Base-by-base conservation (phyloP, 2,329 filamentous ascomycete genomes). In the Plenodomus biglobosus region DNA sequence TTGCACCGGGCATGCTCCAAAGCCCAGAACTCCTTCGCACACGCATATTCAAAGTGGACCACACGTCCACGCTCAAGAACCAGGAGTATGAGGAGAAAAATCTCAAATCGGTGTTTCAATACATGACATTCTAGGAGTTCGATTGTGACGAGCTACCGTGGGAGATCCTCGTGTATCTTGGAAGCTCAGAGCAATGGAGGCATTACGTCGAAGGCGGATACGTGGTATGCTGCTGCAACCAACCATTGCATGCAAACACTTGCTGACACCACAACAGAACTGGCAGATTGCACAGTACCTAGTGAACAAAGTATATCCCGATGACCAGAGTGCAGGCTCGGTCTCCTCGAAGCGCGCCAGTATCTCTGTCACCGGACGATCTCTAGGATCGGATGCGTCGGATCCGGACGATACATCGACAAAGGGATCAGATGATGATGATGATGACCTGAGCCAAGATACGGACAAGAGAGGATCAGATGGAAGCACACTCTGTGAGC, bases 41-140 rank as follows among this genome's bases (percentile, higher is more conserved):
- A 5, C 48, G 53, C 38, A 35, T 58, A 19, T 52, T 58, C 44
- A 50, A 49, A 32, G 44, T 56, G 16, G 50, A 58, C 15, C 34
- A 55, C 27, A 53, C 48, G 18, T 50, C 53, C 1, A 19, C 30
- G 3, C 32, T 50, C n/a, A 27, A 44, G 40, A 39, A 42, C 3
- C 35, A 52, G 35, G 39, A 46, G 18, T 35, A 46, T 35, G 27
- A 44, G 32, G 20, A 42, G 35, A 22, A 51, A 3, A 42, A 51
- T 7, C 39, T 38, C 2, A 32, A 38, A 3, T 36, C 44, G 8
- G 38, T 52, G 35, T 46, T 50, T n/a, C 51, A 48, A n/a, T 58
- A 56, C 44, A 43, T 58, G 38, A 56, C 53, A 2, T 43, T 58
- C 6, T 58, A 50, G 55, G 55, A 58, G 30, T 56, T 54, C 36